Evolutionary conservation across 306 rosid species (phyloP).

Genomic region (Medicago truncatula): MtrunA17r5.0-ANR NC_053045.1:2892501-2893000

Average conservation of each 20-base stretch:
- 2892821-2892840: neutral
- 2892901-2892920: neutral
- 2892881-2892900: no score
- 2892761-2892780: neutral
- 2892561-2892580: conserved; percentile 10
- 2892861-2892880: neutral
- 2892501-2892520: conserved; percentile 75
- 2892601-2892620: neutral
- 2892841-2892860: neutral
- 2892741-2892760: conserved; percentile 7
- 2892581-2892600: neutral
- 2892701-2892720: conserved; percentile 76
- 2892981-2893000: neutral
- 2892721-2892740: conserved; percentile 59
- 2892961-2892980: neutral
- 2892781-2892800: neutral
- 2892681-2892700: conserved; percentile 92
- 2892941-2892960: neutral
- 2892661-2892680: conserved; percentile 79
- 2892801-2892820: neutral
- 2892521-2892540: conserved; percentile 47
- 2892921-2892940: neutral
- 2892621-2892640: neutral
- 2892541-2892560: conserved; percentile 1
- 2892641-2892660: conserved; percentile 65